Evolutionary conservation across 2,329 filamentous ascomycete genomes (phyloP), one percentile per base, ranked within the genome.

Genomic region (Fusarium beomiforme): DNA sequence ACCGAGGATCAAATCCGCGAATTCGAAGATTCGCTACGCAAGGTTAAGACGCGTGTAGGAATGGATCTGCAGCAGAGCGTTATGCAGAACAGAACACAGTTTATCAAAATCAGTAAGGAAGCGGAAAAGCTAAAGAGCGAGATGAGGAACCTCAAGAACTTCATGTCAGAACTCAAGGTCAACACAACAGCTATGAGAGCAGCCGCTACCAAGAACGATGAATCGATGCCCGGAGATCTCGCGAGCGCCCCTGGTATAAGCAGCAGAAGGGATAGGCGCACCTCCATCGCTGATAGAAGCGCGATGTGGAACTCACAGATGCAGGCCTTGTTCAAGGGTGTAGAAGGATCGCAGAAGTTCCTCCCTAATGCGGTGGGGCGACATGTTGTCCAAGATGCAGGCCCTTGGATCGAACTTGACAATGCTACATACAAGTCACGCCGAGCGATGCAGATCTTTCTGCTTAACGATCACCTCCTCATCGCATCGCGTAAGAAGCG

Each of bases 71-170:
- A 98, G 81, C 93, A 97, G 78, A 98, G 95, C 81, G 92, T 99
- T 54, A 95, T 97, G 82, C 95, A 98, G 81, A 99, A 99, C 81
- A 91, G 96, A 51, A 97, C 94, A 0, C 96, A 98, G 78, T 99
- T 99, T 79, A 98, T 99, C 85, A 97, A 97, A 82, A 98, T 99
- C 81, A 98, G 95, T 79, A 98, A 98, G 82, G 96, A 99, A 83
- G 96, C 97, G 4, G 96, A 99, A 82, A 98, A 97, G 83, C 89
- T 99, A 63, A 98, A 98, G 83, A 90, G 90, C 59, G 96, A 99
- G 81, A 98, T 99, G 96, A 90, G 93, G 56, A 93, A 93, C 10
- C 88, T 99, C 34, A 90, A 93, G 46, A 93, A 93, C 71, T 87
- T 98, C 56, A 98, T 99, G 92, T 91, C 94, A 5, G 96, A 99